A percentile compares a stretch with the other conserved stretches of the same genome.
phyloP scores from a whole-genome alignment of 106 monocot species.

The Gastrodia elata region DNA sequence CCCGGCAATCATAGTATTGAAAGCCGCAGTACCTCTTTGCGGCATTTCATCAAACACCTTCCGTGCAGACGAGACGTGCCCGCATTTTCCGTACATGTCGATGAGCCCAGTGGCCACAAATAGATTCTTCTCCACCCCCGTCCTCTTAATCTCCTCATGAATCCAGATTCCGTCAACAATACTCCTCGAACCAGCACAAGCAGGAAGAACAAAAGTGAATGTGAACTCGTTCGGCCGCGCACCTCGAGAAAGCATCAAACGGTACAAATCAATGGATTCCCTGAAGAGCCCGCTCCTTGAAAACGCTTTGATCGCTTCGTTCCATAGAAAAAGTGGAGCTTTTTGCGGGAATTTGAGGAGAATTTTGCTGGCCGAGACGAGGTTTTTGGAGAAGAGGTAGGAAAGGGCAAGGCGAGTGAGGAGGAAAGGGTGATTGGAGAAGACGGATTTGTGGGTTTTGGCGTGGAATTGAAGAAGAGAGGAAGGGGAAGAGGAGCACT shows the following conservation, averaged over 20 bases:
- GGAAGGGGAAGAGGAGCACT: not conserved
- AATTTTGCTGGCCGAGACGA: conserved; percentile 10
- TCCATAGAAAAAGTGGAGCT: conserved; percentile 30
- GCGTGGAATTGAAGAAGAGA: conserved; percentile 20
- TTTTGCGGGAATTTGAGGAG: conserved; percentile 16
- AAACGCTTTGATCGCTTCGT: conserved; percentile 29
- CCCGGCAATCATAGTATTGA: conserved; percentile 44
- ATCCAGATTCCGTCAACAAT: conserved; percentile 18
- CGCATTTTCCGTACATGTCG: conserved; percentile 42
- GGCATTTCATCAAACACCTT: conserved; percentile 36
- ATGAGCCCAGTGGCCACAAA: conserved; percentile 38
- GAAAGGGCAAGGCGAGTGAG: conserved; percentile 32
- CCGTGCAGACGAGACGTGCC: conserved; percentile 18
- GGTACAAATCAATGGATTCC: conserved; percentile 28
- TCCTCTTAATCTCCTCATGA: conserved; percentile 18
- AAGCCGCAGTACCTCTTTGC: conserved; percentile 21
- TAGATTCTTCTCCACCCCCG: conserved; percentile 16
- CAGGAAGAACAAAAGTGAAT: conserved; percentile 36
- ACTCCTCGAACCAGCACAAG: conserved; percentile 20
- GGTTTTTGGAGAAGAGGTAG: conserved; percentile 18
- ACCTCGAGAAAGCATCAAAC: conserved; percentile 17
- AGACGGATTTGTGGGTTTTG: conserved; percentile 14
- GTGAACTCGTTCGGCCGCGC: conserved; percentile 33
- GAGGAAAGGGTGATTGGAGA: conserved; percentile 17
- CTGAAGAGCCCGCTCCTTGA: conserved; percentile 14